phyloP scores from a whole-genome alignment of 805 yeast genomes.

The Saturnispora halmiae region DNA sequence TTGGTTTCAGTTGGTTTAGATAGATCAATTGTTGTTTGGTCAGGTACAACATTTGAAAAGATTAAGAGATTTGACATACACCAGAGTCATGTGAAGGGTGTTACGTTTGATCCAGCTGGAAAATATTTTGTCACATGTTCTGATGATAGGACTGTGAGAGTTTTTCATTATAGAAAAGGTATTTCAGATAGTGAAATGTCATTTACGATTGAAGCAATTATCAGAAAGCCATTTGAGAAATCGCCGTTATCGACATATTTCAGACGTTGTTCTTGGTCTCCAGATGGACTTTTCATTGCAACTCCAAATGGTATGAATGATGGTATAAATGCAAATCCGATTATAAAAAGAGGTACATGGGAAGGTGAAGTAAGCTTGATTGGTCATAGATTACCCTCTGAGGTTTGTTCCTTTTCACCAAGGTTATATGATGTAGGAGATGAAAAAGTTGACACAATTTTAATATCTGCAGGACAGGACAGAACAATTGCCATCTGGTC shows the following conservation, averaged over 20 bases:
- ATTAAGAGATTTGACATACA: conserved; percentile 86
- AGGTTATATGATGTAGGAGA: conserved; percentile 40
- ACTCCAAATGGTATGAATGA: conserved; percentile 83
- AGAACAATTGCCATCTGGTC: conserved; percentile 83
- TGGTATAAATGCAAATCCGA: conserved; percentile 65
- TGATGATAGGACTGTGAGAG: conserved; percentile 85
- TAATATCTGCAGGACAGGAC: conserved; percentile 97
- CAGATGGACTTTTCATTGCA: conserved; percentile 81
- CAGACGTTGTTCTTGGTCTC: conserved; percentile 80
- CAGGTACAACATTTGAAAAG: conserved; percentile 82
- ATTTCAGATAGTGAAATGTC: conserved; percentile 60
- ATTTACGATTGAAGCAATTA: conserved; percentile 77
- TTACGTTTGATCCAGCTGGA: conserved; percentile 96
- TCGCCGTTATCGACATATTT: conserved; percentile 92
- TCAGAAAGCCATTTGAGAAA: conserved; percentile 74
- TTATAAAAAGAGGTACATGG: conserved; percentile 74
- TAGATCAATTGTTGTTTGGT: conserved; percentile 88
- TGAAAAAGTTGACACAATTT: conserved; percentile 39
- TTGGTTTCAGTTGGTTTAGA: conserved; percentile 93
- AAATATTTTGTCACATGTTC: conserved; percentile 96
- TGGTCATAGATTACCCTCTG: conserved; percentile 83
- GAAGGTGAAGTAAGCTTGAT: conserved; percentile 62
- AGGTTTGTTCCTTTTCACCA: conserved; percentile 70
- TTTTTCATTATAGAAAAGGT: conserved; percentile 70
- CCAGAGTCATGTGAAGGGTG: conserved; percentile 92